Evolutionary conservation across 768 basidiomycete species (phyloP), one percentile per base, ranked within the genome.

Genomic region (Tephrocybe sp.): DNA sequence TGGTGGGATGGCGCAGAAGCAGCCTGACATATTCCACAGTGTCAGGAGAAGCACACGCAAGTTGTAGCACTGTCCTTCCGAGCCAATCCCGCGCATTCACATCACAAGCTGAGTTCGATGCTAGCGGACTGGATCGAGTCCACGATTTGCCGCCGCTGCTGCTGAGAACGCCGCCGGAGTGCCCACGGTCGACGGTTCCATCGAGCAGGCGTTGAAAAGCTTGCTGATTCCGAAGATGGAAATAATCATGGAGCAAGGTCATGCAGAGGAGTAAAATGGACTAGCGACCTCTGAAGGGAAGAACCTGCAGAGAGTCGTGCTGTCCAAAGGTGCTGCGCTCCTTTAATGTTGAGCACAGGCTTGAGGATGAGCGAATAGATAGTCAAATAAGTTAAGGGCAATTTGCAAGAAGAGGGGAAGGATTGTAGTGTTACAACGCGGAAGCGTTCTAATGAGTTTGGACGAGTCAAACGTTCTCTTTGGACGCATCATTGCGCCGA

Each of bases 231-330:
- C 83, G 76, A 61, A 83, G 79, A 64, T 74, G 65, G 63, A 88
- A 87, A 68, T 82, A 78, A 51, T 76, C 83, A 87, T 90, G 89
- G 70, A 91, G 86, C 70, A 80, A 76, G 76, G 76, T 89, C 87
- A 89, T 89, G 65, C 81, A 84, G 70, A 49, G 67, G 60, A 51
- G 57, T 47, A 40, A 51, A 55, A 50, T 44, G 59, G 69, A 71
- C 70, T 51, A 65, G 64, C 68, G 69, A 71, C 68, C 66, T 56
- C 56, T 66, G 69, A 68, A 68, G 69, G 69, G 51, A 50, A 34
- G 37, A 39, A 56, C 66, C 64, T 59, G 56, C 65, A 54, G 52
- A 52, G 54, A 54, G 54, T 63, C 65, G 62, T 38, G 43, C 59
- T 46, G 58, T 63, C 61, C 61, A 42, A 52, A 19, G 27, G 25